These are phyloP conservation scores for Rosa multiflora DNA, from an alignment of 306 rosid genomes.

Conservation along the genomic window DNA sequence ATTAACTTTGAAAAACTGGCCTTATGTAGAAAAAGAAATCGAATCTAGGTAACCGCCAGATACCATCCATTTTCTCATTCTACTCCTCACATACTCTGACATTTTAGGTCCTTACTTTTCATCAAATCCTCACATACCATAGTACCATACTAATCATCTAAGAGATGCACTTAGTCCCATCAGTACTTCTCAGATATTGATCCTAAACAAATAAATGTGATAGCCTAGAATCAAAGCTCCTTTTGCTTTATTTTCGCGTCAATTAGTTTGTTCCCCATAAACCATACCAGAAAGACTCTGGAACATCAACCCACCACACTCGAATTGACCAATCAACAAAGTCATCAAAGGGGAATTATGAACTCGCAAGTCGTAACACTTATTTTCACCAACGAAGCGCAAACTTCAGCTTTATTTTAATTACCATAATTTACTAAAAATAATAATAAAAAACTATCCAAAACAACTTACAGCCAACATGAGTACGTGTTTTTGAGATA, in stretches of 20 bases:
- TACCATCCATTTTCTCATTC: background rate
- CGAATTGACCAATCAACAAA: background rate
- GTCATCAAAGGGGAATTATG: background rate
- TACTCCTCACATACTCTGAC: background rate
- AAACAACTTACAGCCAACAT: slow-evolving; percentile 24
- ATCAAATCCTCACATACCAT: too few relatives aligned
- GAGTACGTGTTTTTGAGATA: slow-evolving; percentile 18
- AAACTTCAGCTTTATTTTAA: slow-evolving; percentile 4
- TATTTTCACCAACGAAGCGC: background rate
- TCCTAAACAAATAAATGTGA: background rate
- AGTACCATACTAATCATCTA: background rate
- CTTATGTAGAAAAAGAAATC: too few relatives aligned
- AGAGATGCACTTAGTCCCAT: background rate
- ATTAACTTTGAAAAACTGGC: too few relatives aligned
- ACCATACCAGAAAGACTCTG: background rate
- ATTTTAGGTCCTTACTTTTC: too few relatives aligned
- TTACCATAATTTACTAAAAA: slow-evolving; percentile 11
- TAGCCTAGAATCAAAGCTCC: background rate
- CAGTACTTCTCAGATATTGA: background rate
- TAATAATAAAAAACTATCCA: slow-evolving; percentile 31
- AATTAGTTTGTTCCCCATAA: background rate
- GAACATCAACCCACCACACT: background rate
- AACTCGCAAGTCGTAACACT: background rate
- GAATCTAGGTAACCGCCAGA: too few relatives aligned
- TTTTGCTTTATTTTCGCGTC: background rate